Percentiles rank a stretch among this genome's conserved stretches.
phyloP scores from a whole-genome alignment of 2,329 filamentous ascomycete genomes.

The Calonectria ilicicola region DNA sequence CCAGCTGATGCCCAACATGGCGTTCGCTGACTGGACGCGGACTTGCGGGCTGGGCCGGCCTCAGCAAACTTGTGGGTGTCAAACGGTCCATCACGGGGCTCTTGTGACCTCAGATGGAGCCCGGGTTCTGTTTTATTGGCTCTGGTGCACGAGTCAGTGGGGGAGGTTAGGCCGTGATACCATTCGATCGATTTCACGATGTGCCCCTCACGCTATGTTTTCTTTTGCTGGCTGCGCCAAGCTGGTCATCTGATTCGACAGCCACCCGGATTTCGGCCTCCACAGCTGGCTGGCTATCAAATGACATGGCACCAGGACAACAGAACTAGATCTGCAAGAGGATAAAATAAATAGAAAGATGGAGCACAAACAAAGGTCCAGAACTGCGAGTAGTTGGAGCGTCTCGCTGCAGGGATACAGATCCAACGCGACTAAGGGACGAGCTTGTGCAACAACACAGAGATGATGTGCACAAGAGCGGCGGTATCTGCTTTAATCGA shows the following conservation, averaged over 20 bases:
- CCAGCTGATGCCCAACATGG: neutral
- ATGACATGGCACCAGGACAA: neutral
- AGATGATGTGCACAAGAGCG: neutral
- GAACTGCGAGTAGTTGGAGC: neutral
- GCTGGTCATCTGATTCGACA: neutral
- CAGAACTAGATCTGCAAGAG: neutral
- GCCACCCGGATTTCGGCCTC: neutral
- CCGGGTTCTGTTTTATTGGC: neutral
- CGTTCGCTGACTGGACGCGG: neutral
- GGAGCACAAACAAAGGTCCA: neutral
- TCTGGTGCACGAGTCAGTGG: neutral
- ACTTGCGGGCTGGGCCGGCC: neutral
- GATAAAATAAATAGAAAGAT: neutral
- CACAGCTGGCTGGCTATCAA: neutral
- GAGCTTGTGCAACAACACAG: neutral
- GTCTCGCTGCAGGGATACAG: neutral
- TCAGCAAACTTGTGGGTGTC: neutral
- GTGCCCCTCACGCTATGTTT: neutral
- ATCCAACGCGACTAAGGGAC: neutral
- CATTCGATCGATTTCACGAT: slow-evolving; percentile 2
- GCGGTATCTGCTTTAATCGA: neutral
- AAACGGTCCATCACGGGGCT: neutral
- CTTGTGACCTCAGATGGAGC: neutral
- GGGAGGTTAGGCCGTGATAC: neutral
- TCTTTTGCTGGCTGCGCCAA: neutral